Percentiles rank a stretch among this genome's conserved stretches.
Evolutionary conservation across 306 rosid genomes (phyloP).

Genomic region (Glycine tomentella): DNA sequence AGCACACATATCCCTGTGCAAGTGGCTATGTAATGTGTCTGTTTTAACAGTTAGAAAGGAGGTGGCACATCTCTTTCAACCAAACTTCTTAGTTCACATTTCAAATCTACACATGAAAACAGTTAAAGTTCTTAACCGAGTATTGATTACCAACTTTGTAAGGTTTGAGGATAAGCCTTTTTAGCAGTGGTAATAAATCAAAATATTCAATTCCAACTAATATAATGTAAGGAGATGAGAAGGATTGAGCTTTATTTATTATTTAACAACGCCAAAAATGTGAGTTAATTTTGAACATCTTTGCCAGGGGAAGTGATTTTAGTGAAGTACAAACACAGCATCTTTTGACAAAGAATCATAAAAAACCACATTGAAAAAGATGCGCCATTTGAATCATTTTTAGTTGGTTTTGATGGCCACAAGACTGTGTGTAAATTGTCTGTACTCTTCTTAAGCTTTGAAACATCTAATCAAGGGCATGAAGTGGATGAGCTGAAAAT

Average conservation of each 20-base stretch:
- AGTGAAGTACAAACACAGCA: constrained; percentile 51
- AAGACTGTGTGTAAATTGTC: constrained; percentile 26
- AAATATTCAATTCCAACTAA: constrained; percentile 31
- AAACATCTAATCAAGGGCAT: constrained; percentile 39
- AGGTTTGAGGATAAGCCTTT: background rate
- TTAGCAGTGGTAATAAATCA: constrained; percentile 35
- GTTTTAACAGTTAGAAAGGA: constrained; percentile 31
- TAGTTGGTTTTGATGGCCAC: constrained; percentile 49
- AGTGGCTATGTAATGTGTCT: constrained; percentile 18
- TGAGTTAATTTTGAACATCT: constrained; percentile 21
- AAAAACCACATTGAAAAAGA: constrained; percentile 48
- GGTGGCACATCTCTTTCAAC: constrained; percentile 39
- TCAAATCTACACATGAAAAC: constrained; percentile 37
- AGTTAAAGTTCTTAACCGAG: constrained; percentile 28
- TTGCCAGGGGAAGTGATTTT: constrained; percentile 23
- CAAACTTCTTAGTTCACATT: constrained; percentile 10
- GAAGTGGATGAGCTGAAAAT: constrained; percentile 49
- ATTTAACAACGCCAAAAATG: constrained; percentile 37
- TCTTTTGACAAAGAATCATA: constrained; percentile 21
- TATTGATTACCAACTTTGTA: background rate
- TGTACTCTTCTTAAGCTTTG: constrained; percentile 18
- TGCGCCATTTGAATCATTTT: constrained; percentile 47
- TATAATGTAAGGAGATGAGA: constrained; percentile 6
- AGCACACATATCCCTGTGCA: constrained; percentile 5
- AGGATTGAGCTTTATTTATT: background rate